Base-by-base conservation (phyloP, 208 protist species). In the Wallacemonas sp. region DNA sequence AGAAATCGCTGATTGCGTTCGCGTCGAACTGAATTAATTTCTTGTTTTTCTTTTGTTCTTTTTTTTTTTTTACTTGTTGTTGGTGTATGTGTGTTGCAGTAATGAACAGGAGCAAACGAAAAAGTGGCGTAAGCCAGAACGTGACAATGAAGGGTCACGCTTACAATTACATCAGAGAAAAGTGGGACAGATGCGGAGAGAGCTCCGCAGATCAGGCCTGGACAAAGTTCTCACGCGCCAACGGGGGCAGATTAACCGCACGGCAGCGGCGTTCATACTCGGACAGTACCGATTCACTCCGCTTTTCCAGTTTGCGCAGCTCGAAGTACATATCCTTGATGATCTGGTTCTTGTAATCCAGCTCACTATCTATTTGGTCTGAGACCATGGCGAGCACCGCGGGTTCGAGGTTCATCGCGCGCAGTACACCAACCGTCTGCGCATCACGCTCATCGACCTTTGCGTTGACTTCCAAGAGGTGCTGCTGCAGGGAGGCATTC, bases 251-350 rank as follows among this genome's bases (percentile, higher is more conserved):
- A 21, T 70, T 77, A 3, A 76, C 78, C 11, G 82, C 59, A 11
- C 78, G 72, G 62, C 81, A 89, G 42, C 84, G 85, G 28, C 91
- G 76, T 76, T 96, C 91, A 56, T 92, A 90, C 73, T 93, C 88
- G 39, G 74, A 41, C 22, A 92, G 45, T 27, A 92, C 84, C 6
- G 80, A 79, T 30, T 87, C 81, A 22, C 75, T 62, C 41, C 77
- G 60, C 62, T 80, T 77, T 64, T 93, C 86, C 62, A 84, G 42
- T 67, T 92, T 92, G 55, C 79, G 77, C 56, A 98, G 78, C 79
- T 99, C 97, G 84, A 97, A 98, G 70, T 98, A 87, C 28, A 99
- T 74, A 54, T 98, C 95, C 72, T 97, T 92, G 68, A 98, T 98
- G 42, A 87, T 70, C 51, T 92, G 92, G 80, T 98, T 98, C 77